These are phyloP conservation scores for barley (Hordeum vulgare) DNA, from an alignment of 176 grass and related monocot species.

Conservation along the genomic window DNA sequence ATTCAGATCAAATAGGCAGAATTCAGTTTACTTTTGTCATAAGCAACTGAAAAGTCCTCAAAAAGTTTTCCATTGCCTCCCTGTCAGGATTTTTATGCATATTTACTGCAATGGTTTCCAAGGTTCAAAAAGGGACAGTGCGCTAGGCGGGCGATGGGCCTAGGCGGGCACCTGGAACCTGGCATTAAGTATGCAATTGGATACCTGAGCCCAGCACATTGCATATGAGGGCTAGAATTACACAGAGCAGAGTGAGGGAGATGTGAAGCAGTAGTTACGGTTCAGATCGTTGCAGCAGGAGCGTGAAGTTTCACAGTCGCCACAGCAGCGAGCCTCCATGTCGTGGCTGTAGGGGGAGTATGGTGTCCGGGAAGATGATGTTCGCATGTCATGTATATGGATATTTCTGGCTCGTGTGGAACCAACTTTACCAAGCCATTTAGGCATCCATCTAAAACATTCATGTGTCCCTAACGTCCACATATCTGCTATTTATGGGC, in stretches of 20 bases:
- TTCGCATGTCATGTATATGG: background rate
- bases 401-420: background rate
- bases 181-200: background rate
- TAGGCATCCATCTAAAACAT: background rate
- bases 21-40: background rate
- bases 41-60: background rate
- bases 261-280: background rate
- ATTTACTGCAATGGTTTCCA: background rate
- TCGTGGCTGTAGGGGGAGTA: background rate
- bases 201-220: background rate
- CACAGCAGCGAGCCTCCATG: background rate
- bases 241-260: background rate
- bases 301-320: background rate
- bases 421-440: background rate
- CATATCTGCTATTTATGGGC: background rate
- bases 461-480: background rate
- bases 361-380: background rate
- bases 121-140: background rate
- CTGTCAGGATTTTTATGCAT: background rate
- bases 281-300: background rate
- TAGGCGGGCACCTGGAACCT: background rate
- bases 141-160: background rate
- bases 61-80: background rate
- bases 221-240: background rate
- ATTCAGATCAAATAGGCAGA: background rate